Percentiles rank a stretch among this genome's conserved stretches.
These are phyloP conservation scores for Solanum gandarillasii DNA, from an alignment of 257 asterid species.

Conservation along the genomic window DNA sequence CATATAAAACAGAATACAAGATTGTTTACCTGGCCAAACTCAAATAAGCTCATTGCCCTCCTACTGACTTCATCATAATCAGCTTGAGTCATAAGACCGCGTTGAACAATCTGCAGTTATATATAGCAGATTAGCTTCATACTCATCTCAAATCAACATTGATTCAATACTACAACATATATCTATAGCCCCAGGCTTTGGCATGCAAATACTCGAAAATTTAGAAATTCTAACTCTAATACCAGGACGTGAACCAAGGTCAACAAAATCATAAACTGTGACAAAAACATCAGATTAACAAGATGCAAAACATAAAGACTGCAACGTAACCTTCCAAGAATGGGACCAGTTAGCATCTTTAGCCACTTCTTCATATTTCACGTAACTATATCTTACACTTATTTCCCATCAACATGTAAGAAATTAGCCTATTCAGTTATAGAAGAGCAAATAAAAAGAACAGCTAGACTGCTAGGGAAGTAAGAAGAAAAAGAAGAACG, in stretches of 20 bases:
- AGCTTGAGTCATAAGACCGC: conserved; percentile 68
- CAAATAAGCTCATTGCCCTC: conserved; percentile 70
- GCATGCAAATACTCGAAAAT: background rate
- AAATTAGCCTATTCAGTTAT: background rate
- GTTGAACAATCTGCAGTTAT: conserved; percentile 52
- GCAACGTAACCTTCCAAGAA: background rate
- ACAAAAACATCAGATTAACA: background rate
- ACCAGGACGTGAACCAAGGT: background rate
- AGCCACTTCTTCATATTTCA: background rate
- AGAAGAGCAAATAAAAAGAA: background rate
- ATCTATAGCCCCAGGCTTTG: background rate
- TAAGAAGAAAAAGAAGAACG: background rate
- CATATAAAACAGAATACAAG: background rate
- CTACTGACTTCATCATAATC: conserved; percentile 67
- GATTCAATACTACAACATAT: background rate
- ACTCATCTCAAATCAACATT: background rate
- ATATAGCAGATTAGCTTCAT: background rate
- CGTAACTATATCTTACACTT: background rate
- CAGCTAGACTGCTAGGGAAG: background rate
- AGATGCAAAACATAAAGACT: background rate
- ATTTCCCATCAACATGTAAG: background rate
- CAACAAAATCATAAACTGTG: background rate
- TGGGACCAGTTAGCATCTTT: background rate
- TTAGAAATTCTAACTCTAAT: background rate
- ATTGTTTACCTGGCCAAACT: conserved; percentile 71